phyloP scores from a whole-genome alignment of 208 protist species.

The Trypanosoma platydactyli region DNA sequence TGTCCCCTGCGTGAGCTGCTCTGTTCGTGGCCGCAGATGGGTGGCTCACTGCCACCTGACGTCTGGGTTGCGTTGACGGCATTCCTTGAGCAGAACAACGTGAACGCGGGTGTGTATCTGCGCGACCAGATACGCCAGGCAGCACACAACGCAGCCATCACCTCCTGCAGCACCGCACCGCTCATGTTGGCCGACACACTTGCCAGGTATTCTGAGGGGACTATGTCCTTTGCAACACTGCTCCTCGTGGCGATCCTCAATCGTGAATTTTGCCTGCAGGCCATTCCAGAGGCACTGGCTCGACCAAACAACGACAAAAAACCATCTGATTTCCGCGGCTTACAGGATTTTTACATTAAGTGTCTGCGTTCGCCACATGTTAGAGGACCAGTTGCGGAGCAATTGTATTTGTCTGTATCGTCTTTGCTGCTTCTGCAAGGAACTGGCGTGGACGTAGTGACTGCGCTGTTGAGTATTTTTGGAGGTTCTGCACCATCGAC shows the following conservation, averaged over 20 bases:
- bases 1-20: conserved; percentile 12
- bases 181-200: conserved; percentile 11
- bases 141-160: conserved; percentile 5
- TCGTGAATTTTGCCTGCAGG: conserved; percentile 52
- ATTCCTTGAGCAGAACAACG: conserved; percentile 20
- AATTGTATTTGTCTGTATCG: conserved; percentile 48
- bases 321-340: conserved; percentile 38
- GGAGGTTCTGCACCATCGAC: conserved; percentile 1
- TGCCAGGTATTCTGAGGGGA: neutral
- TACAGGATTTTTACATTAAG: conserved; percentile 46
- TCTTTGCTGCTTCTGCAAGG: conserved; percentile 44
- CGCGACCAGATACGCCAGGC: conserved; percentile 17
- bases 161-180: neutral
- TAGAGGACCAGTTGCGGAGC: conserved; percentile 29
- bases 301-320: conserved; percentile 45
- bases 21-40: neutral
- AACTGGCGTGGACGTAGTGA: conserved; percentile 11
- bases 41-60: neutral
- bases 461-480: conserved; percentile 15
- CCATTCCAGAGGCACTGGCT: conserved; percentile 43
- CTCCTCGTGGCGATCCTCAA: conserved; percentile 63
- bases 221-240: conserved; percentile 12
- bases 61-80: conserved; percentile 20
- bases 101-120: conserved; percentile 27
- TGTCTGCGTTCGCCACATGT: conserved; percentile 18